These are phyloP conservation scores for Saccharomycodes ludwigii DNA, from an alignment of 805 yeast genomes.

Conservation along the genomic window DNA sequence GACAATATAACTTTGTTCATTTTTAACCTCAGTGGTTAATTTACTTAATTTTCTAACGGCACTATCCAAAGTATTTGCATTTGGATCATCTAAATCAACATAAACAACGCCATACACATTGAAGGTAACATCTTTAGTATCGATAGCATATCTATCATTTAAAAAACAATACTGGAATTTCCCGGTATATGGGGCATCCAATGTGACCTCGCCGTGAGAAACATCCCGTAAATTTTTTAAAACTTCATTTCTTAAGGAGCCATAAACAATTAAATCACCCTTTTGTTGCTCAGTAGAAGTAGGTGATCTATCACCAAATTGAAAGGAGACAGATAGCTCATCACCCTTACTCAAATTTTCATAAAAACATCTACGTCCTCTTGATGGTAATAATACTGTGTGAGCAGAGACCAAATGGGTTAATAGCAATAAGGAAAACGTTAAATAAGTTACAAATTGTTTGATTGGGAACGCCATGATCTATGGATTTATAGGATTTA, in stretches of 20 bases:
- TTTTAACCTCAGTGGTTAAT: slow-evolving; percentile 74
- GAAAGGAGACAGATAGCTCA: slow-evolving; percentile 78
- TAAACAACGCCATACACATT: slow-evolving; percentile 89
- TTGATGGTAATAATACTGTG: slow-evolving; percentile 69
- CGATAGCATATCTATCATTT: slow-evolving; percentile 61
- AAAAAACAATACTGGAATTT: slow-evolving; percentile 83
- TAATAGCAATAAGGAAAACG: slow-evolving; percentile 5
- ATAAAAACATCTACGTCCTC: slow-evolving; percentile 79
- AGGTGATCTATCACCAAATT: slow-evolving; percentile 83
- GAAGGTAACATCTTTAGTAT: slow-evolving; percentile 85
- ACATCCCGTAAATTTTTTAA: slow-evolving; percentile 38
- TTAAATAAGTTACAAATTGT: too few relatives aligned
- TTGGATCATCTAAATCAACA: slow-evolving; percentile 66
- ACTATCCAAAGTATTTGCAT: slow-evolving; percentile 68
- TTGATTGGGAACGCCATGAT: too few relatives aligned
- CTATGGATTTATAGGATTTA: too few relatives aligned
- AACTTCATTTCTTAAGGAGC: slow-evolving; percentile 31
- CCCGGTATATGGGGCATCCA: slow-evolving; percentile 57
- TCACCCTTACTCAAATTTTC: slow-evolving; percentile 76
- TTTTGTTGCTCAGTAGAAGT: slow-evolving; percentile 51
- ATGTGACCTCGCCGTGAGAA: slow-evolving; percentile 70
- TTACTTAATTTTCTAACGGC: slow-evolving; percentile 68
- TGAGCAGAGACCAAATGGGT: slow-evolving; percentile 44
- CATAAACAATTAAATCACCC: slow-evolving; percentile 52
- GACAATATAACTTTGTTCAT: slow-evolving; percentile 83